Evolutionary conservation across 345 rosid species (phyloP), one percentile per base, ranked within the genome.

Genomic region (Camelina neglecta): DNA sequence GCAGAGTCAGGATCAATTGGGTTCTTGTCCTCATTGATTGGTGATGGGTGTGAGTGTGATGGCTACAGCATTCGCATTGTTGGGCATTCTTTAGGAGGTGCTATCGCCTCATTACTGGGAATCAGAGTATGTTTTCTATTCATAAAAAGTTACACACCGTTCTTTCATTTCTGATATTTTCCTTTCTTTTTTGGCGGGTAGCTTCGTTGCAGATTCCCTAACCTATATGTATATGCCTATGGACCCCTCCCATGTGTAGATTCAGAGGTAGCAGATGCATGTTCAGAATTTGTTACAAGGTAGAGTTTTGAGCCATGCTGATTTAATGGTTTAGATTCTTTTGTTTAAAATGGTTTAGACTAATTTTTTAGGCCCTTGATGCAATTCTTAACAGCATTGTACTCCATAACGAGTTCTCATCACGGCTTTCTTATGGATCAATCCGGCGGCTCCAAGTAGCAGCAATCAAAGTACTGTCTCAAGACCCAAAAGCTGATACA

Each of bases 71-170:
- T 94, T 53, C 83, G 86, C 63, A 80, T 92, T 64, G 92, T 92
- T 39, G 97, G 98, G 11, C 98, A 94, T 67, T 94, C 98, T 50
- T 81, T 94, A 11, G 95, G 98, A 83, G 98, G 96, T 80, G 91
- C 98, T 26, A 90, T 94, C 64, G 90, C 96, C 80, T 79, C 95
- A 41, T 56, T 94, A 81, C 85, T 94, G 38, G 98, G 97, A 79
- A 23, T 94, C 47, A 88, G 90, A 76, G 97, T 91, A 91, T 65
- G 90, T 67, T 67, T 36, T 67, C 48, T 21, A 16, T 6, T 7
- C 16, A 61, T 47, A 36, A 36, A 50, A 66, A 16, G 29, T 57
- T 5, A 78, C 61, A 26, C 44, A 6, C 18, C 11, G n/a, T 67
- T 38, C 39, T 42, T 54, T 18, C 24, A 11, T 42, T n/a, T 75